A percentile compares a stretch with the other conserved stretches of the same genome.
These are phyloP conservation scores for Populus pruinosa DNA, from an alignment of 345 rosid species.

Conservation along the genomic window DNA sequence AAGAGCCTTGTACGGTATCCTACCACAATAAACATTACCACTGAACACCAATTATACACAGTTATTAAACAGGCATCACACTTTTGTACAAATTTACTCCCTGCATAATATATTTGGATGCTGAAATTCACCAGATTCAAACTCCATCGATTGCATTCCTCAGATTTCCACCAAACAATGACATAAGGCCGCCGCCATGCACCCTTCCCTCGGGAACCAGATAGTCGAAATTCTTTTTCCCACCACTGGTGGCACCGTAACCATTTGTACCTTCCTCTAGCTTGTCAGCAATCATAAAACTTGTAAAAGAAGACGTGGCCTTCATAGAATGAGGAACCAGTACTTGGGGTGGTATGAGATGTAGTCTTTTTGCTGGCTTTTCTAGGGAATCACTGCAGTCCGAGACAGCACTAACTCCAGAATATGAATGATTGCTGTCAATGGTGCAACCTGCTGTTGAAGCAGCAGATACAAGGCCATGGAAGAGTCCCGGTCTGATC, in stretches of 20 bases:
- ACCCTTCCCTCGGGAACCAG: conserved; percentile 94
- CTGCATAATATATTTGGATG: conserved; percentile 10
- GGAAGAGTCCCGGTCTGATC: conserved; percentile 78
- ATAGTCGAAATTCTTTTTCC: conserved; percentile 42
- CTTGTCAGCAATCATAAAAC: conserved; percentile 37
- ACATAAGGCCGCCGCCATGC: conserved; percentile 92
- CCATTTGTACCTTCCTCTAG: conserved; percentile 32
- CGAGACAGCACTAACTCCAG: conserved; percentile 55
- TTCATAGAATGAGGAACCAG: conserved; percentile 92
- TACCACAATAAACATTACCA: neutral
- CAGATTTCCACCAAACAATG: conserved; percentile 67
- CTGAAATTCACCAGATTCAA: conserved; percentile 19
- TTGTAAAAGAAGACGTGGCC: conserved; percentile 41
- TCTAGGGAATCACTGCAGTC: conserved; percentile 65
- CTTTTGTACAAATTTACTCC: neutral
- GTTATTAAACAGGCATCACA: neutral
- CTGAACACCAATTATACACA: neutral
- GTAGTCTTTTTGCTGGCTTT: conserved; percentile 46
- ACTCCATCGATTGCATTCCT: conserved; percentile 55
- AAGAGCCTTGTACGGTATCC: neutral
- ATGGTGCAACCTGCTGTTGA: conserved; percentile 47
- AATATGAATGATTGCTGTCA: conserved; percentile 53
- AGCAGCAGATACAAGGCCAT: conserved; percentile 69
- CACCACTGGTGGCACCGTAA: conserved; percentile 13
- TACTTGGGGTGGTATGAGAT: conserved; percentile 77